Conservation (phyloP, 129 eudicot genomes). For the Daucus carota region DH1_v3.0 NC_030383.2:50268001-50268500, state of each 20-base stretch:
- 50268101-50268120: slow-evolving; percentile 29
- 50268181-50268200: slow-evolving; percentile 63
- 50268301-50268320: neutral
- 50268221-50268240: neutral
- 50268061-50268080: slow-evolving; percentile 76
- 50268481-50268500: no score
- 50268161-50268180: slow-evolving; percentile 66
- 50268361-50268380: no score
- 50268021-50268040: slow-evolving; percentile 47
- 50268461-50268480: no score
- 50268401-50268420: no score
- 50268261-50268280: neutral
- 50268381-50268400: no score
- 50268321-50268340: neutral
- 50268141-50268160: slow-evolving; percentile 56
- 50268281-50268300: neutral
- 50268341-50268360: no score
- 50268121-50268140: slow-evolving; percentile 33
- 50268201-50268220: neutral
- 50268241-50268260: neutral
- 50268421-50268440: no score
- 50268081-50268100: slow-evolving; percentile 56
- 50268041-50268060: slow-evolving; percentile 71
- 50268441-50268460: no score
- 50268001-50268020: slow-evolving; percentile 39